Percentiles rank a stretch among this genome's conserved stretches.
Evolutionary conservation across 805 yeast species (phyloP).

Genomic region (Candida cerambycidarum): DNA sequence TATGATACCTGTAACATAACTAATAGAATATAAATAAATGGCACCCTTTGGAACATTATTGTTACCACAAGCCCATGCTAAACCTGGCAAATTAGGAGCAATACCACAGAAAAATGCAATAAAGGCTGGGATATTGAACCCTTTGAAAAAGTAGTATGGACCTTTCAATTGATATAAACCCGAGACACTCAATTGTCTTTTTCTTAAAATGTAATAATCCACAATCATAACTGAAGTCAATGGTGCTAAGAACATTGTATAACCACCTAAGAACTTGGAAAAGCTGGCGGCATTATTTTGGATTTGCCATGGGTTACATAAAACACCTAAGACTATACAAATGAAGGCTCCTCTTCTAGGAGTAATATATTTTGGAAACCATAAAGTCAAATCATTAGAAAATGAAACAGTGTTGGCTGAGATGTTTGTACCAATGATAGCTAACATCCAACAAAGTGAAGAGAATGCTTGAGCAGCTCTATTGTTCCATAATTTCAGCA

Average conservation of each 20-base stretch:
- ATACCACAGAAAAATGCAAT: conserved; percentile 20
- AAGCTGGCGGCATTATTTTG: conserved; percentile 13
- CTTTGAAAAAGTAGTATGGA: conserved; percentile 8
- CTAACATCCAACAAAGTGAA: conserved; percentile 12
- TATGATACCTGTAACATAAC: conserved; percentile 11
- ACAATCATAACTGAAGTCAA: conserved; percentile 8
- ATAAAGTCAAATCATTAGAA: conserved; percentile 70
- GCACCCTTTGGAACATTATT: conserved; percentile 10
- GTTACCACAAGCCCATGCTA: conserved; percentile 12
- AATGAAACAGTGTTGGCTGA: conserved; percentile 62
- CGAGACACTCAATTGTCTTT: conserved; percentile 1
- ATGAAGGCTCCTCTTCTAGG: conserved; percentile 81
- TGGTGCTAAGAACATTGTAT: conserved; percentile 15
- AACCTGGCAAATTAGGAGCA: conserved; percentile 13
- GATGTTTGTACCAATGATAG: conserved; percentile 63
- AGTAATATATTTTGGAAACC: conserved; percentile 61
- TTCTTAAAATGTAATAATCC: conserved; percentile 9
- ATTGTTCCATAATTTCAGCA: conserved; percentile 47
- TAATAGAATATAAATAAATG: conserved; percentile 10
- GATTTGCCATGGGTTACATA: conserved; percentile 16
- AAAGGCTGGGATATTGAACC: conserved; percentile 12
- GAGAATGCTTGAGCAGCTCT: conserved; percentile 28
- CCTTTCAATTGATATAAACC: conserved; percentile 9
- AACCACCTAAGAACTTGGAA: conserved; percentile 15
- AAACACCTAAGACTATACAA: conserved; percentile 4